These are phyloP conservation scores for Piper betle DNA, from an alignment of 164 flowering plant genomes.

Conservation along the genomic window DNA sequence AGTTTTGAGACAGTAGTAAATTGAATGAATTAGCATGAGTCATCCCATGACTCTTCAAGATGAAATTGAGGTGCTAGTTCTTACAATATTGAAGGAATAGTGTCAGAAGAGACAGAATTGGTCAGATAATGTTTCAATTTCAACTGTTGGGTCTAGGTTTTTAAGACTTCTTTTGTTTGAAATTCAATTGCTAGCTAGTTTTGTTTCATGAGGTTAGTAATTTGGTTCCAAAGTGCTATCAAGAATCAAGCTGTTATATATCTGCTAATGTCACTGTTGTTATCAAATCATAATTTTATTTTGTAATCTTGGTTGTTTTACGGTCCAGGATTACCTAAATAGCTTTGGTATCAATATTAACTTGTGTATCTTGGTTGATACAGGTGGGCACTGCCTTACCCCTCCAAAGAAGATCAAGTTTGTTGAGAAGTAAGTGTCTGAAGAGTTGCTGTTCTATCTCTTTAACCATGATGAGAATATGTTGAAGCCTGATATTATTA, in stretches of 20 bases:
- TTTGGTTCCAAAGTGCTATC: no score
- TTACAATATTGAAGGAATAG: neutral
- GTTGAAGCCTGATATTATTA: no score
- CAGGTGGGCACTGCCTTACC: slow-evolving; percentile 42
- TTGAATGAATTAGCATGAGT: no score
- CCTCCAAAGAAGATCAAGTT: slow-evolving; percentile 61
- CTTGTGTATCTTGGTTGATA: neutral
- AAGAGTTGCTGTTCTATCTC: neutral
- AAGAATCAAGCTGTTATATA: no score
- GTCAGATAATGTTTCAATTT: neutral
- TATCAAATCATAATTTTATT: neutral
- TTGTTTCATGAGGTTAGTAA: no score
- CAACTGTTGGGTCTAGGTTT: no score
- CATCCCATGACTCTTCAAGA: neutral
- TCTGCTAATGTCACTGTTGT: no score
- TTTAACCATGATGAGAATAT: no score
- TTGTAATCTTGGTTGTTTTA: no score
- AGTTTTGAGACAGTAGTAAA: neutral
- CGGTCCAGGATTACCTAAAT: neutral
- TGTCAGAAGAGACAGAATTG: neutral
- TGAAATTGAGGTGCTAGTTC: neutral
- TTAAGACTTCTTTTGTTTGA: no score
- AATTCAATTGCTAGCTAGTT: no score
- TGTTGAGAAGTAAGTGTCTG: slow-evolving; percentile 20
- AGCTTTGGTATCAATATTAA: neutral